These are phyloP conservation scores for Daldinia childiae DNA, from an alignment of 495 filamentous ascomycete species.

Conservation along the genomic window DNA sequence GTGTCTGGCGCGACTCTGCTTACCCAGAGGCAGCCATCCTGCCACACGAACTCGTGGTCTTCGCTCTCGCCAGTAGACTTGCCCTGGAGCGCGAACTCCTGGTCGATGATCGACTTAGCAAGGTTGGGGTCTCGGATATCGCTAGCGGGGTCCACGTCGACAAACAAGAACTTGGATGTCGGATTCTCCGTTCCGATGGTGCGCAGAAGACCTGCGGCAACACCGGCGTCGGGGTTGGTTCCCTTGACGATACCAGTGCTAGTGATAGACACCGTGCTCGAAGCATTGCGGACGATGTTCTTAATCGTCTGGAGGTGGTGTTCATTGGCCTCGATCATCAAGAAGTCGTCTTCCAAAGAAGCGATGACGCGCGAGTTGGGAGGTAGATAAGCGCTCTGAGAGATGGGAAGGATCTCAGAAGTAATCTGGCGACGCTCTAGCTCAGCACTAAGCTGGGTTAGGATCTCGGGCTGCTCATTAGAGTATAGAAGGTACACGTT, in stretches of 20 bases:
- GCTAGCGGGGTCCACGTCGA: slow-evolving; percentile 40
- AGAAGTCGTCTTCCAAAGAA: slow-evolving; percentile 35
- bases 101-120: slow-evolving; percentile 1
- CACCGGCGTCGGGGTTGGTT: slow-evolving; percentile 34
- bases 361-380: slow-evolving; percentile 29
- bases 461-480: not conserved
- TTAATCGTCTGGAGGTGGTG: slow-evolving; percentile 33
- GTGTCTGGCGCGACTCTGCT: slow-evolving; percentile 44
- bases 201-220: slow-evolving; percentile 46
- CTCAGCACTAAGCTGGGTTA: not conserved
- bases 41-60: slow-evolving; percentile 46
- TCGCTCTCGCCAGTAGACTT: slow-evolving; percentile 23
- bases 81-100: slow-evolving; percentile 10
- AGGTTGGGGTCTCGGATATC: slow-evolving; percentile 1
- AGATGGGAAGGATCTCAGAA: not conserved
- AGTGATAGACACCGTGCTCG: slow-evolving; percentile 47
- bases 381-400: not conserved
- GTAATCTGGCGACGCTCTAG: not conserved
- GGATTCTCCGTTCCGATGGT: slow-evolving; percentile 47
- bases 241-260: slow-evolving; percentile 39
- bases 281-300: slow-evolving; percentile 32
- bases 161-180: slow-evolving; percentile 26
- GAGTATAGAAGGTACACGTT: not conserved
- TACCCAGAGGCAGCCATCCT: slow-evolving; percentile 46
- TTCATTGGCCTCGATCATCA: slow-evolving; percentile 25